Conservation (phyloP, 139 green algal genomes). For the Chloropicon primus region DNA sequence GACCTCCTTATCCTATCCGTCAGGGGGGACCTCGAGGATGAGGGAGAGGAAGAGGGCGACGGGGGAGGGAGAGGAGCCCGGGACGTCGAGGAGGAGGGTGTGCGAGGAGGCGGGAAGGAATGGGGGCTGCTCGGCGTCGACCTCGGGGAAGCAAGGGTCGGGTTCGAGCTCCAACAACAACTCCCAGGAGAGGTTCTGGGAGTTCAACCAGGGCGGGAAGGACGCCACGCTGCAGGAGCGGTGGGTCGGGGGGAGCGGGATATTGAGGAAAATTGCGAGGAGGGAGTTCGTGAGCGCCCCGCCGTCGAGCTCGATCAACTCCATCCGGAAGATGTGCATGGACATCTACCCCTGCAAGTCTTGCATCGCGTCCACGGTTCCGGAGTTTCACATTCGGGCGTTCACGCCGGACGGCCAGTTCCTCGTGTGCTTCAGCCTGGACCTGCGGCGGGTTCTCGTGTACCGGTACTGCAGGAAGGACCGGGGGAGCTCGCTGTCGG, state of each 20-base stretch:
- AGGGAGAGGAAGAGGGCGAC: too few relatives aligned
- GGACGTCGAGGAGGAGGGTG: too few relatives aligned
- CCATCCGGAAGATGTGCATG: neutral
- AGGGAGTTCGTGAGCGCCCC: neutral
- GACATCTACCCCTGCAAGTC: neutral
- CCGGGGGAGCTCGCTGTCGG: too few relatives aligned
- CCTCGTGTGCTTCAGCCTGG: conserved; percentile 18
- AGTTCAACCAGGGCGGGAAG: neutral
- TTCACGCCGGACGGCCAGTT: conserved; percentile 27
- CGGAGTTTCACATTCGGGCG: conserved; percentile 15
- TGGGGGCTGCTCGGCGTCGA: too few relatives aligned
- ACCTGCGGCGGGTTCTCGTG: conserved; percentile 16
- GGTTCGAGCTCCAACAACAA: too few relatives aligned
- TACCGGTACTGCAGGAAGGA: conserved; percentile 17
- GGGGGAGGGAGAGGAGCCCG: too few relatives aligned
- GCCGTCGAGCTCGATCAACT: neutral
- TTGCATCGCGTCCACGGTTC: neutral
- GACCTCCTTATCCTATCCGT: too few relatives aligned
- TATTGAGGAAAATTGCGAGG: neutral
- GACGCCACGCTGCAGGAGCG: neutral
- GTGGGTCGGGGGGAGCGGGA: neutral
- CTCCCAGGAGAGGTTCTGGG: neutral
- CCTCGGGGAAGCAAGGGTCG: too few relatives aligned
- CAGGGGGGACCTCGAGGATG: too few relatives aligned
- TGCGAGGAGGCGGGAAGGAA: too few relatives aligned